Evolutionary conservation across 31 red algal species (phyloP), one percentile per base, ranked within the genome.

Genomic region (Porphyra umbilicalis): DNA sequence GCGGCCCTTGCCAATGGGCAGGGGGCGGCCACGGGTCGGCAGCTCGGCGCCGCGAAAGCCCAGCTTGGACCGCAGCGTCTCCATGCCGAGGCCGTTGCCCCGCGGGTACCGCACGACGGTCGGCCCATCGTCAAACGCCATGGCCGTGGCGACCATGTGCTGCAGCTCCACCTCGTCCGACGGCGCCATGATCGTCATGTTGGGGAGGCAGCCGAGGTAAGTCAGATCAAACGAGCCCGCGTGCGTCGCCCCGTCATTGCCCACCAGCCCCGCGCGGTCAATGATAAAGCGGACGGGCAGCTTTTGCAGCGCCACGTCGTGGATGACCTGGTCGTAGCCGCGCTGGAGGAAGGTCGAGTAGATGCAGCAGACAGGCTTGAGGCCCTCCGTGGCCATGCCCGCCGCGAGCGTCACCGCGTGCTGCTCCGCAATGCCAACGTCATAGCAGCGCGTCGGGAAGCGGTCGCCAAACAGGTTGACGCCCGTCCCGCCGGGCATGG

Each of bases 341-440:
- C 96, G 76, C 76, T 98, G 96, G 75, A 98, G 80, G 83, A 98
- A 98, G 32, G 96, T 98, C 0, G 96, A 98, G 75, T 98, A 98
- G 68, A 98, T 98, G 79, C 92, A 94, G 39, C 96, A 98, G 82
- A 98, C 95, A 39, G 96, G 92, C 57, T 98, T 98, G 77, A 82
- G 93, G 16, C 96, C 96, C 77, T 98, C 92, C 31, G 87, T 90
- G 33, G 92, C 89, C 85, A 98, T 89, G 18, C 96, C 96, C 1
- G 89, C 96, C 13, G 96, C 96, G 85, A 98, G 92, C 0, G 96
- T 98, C 33, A 98, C 96, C 32, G 96, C 96, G 76, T 98, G 96
- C 77, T 98, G 96, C 36, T 98, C 96, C 32, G 96, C 96, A 83
- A 98, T 98, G 33, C 96, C 96, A 3, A 98, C 96, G 75, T 98